A percentile compares a stretch with the other conserved stretches of the same genome.
These are phyloP conservation scores for Cenchrus purpureus DNA, from an alignment of 176 grass and related monocot species.

Conservation along the genomic window DNA sequence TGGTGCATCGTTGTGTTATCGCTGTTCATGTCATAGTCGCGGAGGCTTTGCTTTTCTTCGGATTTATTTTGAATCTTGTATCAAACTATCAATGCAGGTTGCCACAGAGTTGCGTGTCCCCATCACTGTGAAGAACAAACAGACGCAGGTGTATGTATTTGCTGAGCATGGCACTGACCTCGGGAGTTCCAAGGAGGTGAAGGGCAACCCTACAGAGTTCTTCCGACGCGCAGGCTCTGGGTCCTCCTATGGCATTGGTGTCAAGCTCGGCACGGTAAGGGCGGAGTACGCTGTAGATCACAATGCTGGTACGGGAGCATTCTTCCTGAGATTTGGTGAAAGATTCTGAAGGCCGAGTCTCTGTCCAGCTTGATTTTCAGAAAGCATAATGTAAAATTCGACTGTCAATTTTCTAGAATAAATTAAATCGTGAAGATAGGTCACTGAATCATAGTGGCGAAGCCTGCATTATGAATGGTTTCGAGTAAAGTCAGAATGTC, in stretches of 20 bases:
- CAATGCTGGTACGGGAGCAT: conserved; percentile 80
- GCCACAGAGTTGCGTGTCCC: conserved; percentile 73
- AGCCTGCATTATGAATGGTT: neutral
- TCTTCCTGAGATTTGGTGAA: conserved; percentile 90
- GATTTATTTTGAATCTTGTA: neutral
- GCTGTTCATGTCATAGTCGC: neutral
- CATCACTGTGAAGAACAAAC: conserved; percentile 58
- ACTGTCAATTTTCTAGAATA: too few relatives aligned
- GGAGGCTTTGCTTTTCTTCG: neutral
- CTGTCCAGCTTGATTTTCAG: neutral
- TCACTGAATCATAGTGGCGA: neutral
- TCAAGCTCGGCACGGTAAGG: conserved; percentile 87
- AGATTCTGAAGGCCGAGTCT: conserved; percentile 59
- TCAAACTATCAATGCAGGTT: conserved; percentile 44
- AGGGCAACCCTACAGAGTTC: conserved; percentile 94
- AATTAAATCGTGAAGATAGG: too few relatives aligned
- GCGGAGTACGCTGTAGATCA: conserved; percentile 87
- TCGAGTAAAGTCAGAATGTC: neutral
- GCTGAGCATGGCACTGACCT: conserved; percentile 89
- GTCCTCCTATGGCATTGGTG: conserved; percentile 80
- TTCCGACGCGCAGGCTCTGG: conserved; percentile 76
- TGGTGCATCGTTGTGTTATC: neutral
- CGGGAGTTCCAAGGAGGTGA: conserved; percentile 88
- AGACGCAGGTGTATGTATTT: conserved; percentile 70
- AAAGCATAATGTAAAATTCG: neutral